phyloP scores from a whole-genome alignment of 1,139 yeast species.

The Eremothecium coryli region DNA sequence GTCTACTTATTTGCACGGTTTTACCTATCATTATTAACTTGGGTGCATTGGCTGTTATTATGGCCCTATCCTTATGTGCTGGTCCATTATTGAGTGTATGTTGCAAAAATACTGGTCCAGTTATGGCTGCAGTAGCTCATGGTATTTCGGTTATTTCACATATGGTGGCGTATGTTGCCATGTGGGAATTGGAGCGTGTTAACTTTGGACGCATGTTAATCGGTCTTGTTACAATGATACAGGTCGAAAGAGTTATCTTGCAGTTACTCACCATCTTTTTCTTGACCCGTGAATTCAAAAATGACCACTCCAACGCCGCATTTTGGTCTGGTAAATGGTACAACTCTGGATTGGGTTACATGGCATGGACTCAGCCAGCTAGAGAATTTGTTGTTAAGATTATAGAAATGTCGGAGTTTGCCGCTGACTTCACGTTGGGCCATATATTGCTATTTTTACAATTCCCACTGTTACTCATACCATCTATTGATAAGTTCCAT shows the following conservation, averaged over 20 bases:
- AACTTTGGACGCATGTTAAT: constrained; percentile 76
- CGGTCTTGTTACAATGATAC: constrained; percentile 77
- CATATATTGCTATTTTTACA: constrained; percentile 82
- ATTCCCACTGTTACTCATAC: constrained; percentile 77
- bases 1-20: constrained; percentile 79
- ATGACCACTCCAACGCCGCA: constrained; percentile 92
- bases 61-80: constrained; percentile 87
- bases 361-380: constrained; percentile 92
- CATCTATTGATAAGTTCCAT: constrained; percentile 95
- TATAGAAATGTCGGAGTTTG: constrained; percentile 90
- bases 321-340: constrained; percentile 99
- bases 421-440: constrained; percentile 92
- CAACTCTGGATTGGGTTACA: constrained; percentile 87
- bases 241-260: constrained; percentile 81
- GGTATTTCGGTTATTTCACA: constrained; percentile 86
- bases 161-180: constrained; percentile 76
- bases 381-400: constrained; percentile 94
- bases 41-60: constrained; percentile 68
- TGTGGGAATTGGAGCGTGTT: constrained; percentile 98
- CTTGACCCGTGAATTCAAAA: constrained; percentile 95
- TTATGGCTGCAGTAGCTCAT: constrained; percentile 94
- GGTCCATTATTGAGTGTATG: constrained; percentile 93
- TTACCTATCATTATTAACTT: constrained; percentile 88
- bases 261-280: constrained; percentile 69
- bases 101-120: constrained; percentile 97